Percentiles rank a stretch among this genome's conserved stretches.
Evolutionary conservation across 2,329 filamentous ascomycete genomes (phyloP).

Genomic region (Aureobasidium sp.): DNA sequence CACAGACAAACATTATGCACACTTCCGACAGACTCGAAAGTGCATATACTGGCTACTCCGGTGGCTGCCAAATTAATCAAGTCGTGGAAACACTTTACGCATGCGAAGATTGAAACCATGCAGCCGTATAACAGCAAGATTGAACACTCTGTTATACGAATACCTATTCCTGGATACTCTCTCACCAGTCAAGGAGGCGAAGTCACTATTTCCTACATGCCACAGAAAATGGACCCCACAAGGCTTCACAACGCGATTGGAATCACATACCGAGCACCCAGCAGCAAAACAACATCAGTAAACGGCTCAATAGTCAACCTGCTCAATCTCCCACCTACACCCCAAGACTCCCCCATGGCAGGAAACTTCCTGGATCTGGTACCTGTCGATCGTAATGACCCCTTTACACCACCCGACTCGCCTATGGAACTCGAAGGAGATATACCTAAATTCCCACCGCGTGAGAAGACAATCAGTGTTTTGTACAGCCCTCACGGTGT

Average conservation of each 20-base stretch:
- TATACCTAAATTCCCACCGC: slow-evolving; percentile 29
- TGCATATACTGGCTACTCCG: slow-evolving; percentile 60
- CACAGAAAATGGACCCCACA: slow-evolving; percentile 53
- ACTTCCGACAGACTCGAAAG: slow-evolving; percentile 49
- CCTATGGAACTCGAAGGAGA: slow-evolving; percentile 18
- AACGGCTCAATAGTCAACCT: slow-evolving; percentile 32
- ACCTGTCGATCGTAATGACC: neutral
- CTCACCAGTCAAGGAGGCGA: slow-evolving; percentile 54
- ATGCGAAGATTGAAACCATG: slow-evolving; percentile 38
- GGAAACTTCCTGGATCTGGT: neutral
- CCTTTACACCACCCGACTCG: neutral
- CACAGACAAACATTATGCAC: slow-evolving; percentile 62
- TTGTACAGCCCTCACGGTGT: slow-evolving; percentile 61
- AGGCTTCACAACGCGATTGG: slow-evolving; percentile 61
- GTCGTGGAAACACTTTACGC: slow-evolving; percentile 62
- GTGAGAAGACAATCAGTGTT: slow-evolving; percentile 48
- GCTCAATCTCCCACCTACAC: slow-evolving; percentile 28
- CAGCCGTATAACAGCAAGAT: slow-evolving; percentile 37
- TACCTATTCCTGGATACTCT: slow-evolving; percentile 50
- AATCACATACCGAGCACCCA: slow-evolving; percentile 63
- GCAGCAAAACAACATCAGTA: slow-evolving; percentile 30
- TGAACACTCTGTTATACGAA: slow-evolving; percentile 36
- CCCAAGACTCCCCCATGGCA: slow-evolving; percentile 15
- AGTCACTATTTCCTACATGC: slow-evolving; percentile 62
- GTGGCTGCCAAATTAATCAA: slow-evolving; percentile 58